These are phyloP conservation scores for Zoysia pacifica DNA, from an alignment of 176 grass and related monocot genomes.

Conservation along the genomic window DNA sequence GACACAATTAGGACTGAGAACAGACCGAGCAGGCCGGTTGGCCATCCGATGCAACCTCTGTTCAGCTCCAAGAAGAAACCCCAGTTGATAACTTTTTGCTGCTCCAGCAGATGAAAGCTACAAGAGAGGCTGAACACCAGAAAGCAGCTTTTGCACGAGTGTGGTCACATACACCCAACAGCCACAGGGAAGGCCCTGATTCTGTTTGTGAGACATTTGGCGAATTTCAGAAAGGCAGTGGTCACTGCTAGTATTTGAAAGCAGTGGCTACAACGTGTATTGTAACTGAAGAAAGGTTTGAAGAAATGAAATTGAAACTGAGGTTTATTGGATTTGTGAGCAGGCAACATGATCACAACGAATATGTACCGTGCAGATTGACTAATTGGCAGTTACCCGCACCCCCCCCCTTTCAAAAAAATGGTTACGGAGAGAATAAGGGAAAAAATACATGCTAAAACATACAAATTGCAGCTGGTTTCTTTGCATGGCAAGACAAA, in stretches of 20 bases:
- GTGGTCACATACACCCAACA: conserved; percentile 20
- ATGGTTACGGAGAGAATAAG: neutral
- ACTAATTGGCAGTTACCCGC: no score
- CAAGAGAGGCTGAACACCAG: conserved; percentile 2
- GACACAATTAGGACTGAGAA: neutral
- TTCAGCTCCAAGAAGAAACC: conserved; percentile 23
- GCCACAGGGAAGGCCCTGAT: neutral
- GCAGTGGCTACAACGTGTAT: neutral
- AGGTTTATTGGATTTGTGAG: neutral
- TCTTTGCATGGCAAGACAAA: conserved; percentile 19
- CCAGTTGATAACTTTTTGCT: conserved; percentile 18
- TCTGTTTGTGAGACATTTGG: neutral
- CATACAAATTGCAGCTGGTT: neutral
- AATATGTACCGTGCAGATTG: no score
- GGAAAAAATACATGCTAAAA: neutral
- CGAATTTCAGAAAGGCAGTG: neutral
- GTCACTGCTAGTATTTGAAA: neutral
- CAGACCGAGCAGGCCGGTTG: conserved; percentile 4
- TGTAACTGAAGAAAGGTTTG: no score
- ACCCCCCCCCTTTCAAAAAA: no score
- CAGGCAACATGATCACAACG: neutral
- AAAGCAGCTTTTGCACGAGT: conserved; percentile 21
- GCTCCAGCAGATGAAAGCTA: conserved; percentile 30
- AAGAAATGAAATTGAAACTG: neutral
- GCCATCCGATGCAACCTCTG: conserved; percentile 1